A percentile compares a stretch with the other conserved stretches of the same genome.
phyloP scores from a whole-genome alignment of 345 rosid genomes.

The Moricandia arvensis region DNA sequence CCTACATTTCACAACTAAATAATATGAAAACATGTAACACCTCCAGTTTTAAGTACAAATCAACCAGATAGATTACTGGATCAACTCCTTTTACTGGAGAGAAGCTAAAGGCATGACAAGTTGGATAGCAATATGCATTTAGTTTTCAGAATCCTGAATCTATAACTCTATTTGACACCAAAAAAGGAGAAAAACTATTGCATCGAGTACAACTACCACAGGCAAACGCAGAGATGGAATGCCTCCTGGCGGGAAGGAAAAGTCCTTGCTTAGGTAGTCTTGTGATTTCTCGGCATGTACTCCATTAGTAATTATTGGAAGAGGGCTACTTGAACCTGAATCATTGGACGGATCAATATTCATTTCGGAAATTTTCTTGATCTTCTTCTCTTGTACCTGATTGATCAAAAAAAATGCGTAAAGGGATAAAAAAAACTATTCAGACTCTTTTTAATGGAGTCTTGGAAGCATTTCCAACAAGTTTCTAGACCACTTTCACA shows the following conservation, averaged over 20 bases:
- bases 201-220: slow-evolving; percentile 72
- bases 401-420: slow-evolving; percentile 17
- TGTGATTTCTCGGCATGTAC: slow-evolving; percentile 41
- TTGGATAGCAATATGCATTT: slow-evolving; percentile 12
- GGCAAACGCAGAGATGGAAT: slow-evolving; percentile 73
- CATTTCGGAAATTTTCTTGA: slow-evolving; percentile 78
- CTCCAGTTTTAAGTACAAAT: slow-evolving; percentile 5
- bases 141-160: slow-evolving; percentile 19
- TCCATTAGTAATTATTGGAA: slow-evolving; percentile 54
- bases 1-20: slow-evolving; percentile 7
- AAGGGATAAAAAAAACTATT: background rate
- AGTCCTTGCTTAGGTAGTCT: slow-evolving; percentile 45
- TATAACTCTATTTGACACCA: slow-evolving; percentile 5
- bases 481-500: slow-evolving; percentile 15
- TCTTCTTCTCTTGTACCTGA: slow-evolving; percentile 95
- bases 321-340: slow-evolving; percentile 44
- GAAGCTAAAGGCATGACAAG: background rate
- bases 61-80: background rate
- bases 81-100: background rate
- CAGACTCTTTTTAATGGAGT: background rate
- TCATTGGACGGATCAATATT: slow-evolving; percentile 63
- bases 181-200: background rate
- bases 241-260: slow-evolving; percentile 61
- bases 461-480: background rate
- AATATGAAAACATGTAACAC: background rate